These are phyloP conservation scores for Eimeria maxima DNA, from an alignment of 169 alveolate species.

Conservation along the genomic window DNA sequence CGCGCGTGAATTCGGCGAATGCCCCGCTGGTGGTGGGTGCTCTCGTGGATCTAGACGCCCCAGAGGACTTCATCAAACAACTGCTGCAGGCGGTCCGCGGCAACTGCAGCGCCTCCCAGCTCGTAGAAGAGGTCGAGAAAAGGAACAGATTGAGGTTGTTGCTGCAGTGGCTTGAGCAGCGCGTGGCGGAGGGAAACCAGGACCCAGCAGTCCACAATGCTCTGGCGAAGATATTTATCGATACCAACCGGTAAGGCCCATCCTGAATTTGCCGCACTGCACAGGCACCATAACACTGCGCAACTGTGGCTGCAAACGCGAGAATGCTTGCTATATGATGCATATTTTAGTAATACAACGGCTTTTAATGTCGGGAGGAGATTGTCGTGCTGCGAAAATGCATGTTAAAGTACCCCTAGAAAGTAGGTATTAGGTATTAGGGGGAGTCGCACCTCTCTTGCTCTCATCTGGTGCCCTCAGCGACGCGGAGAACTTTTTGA, in stretches of 20 bases:
- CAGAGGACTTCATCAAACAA: slow-evolving; percentile 97
- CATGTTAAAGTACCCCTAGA: background rate
- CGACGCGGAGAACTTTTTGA: slow-evolving; percentile 91
- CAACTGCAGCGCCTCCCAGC: slow-evolving; percentile 97
- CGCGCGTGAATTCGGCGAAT: slow-evolving; percentile 91
- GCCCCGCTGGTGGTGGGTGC: slow-evolving; percentile 99
- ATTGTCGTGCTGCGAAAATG: background rate
- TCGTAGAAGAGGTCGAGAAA: slow-evolving; percentile 98
- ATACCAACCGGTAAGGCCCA: slow-evolving; percentile 92
- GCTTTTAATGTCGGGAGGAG: background rate
- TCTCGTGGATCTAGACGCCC: slow-evolving; percentile 98
- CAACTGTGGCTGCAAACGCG: background rate
- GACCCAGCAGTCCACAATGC: slow-evolving; percentile 98
- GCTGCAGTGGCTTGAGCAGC: slow-evolving; percentile 98
- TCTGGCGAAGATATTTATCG: slow-evolving; percentile 99
- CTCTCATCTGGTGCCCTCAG: slow-evolving; percentile 8
- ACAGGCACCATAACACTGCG: background rate
- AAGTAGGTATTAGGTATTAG: background rate
- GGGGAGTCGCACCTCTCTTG: background rate
- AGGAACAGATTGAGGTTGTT: slow-evolving; percentile 97
- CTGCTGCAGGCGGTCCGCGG: slow-evolving; percentile 96
- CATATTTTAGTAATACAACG: background rate
- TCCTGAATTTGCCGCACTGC: background rate
- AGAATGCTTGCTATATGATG: background rate
- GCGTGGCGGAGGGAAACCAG: slow-evolving; percentile 98